phyloP scores from a whole-genome alignment of 805 yeast genomes.

The Metschnikowia arizonensis region DNA sequence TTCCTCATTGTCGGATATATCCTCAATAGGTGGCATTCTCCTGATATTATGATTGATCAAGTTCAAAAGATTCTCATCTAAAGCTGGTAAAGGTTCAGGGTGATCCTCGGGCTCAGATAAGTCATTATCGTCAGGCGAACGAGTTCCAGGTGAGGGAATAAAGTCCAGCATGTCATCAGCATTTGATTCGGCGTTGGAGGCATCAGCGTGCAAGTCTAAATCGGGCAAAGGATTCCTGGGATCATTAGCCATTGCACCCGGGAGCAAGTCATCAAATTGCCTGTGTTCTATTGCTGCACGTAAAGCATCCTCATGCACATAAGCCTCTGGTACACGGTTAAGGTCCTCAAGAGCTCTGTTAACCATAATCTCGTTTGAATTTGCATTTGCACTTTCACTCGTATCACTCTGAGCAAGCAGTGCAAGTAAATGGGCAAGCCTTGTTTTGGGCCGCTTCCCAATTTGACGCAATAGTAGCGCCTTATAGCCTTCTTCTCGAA shows the following conservation, averaged over 20 bases:
- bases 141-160: neutral
- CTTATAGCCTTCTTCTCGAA: slow-evolving; percentile 63
- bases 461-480: slow-evolving; percentile 55
- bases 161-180: neutral
- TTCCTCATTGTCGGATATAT: slow-evolving; percentile 12
- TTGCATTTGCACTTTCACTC: neutral
- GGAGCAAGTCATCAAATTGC: slow-evolving; percentile 9
- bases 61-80: neutral
- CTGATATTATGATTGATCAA: neutral
- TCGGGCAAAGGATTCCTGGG: neutral
- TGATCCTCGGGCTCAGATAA: neutral
- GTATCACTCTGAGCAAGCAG: slow-evolving; percentile 11
- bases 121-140: neutral
- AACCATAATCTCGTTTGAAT: slow-evolving; percentile 7
- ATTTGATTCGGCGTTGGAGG: neutral
- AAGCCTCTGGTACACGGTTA: slow-evolving; percentile 11
- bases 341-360: slow-evolving; percentile 17
- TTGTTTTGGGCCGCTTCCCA: slow-evolving; percentile 51
- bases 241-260: neutral
- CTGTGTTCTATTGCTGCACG: slow-evolving; percentile 15
- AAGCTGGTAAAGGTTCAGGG: neutral
- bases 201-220: neutral
- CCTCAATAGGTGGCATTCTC: neutral
- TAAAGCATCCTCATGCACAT: slow-evolving; percentile 8
- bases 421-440: slow-evolving; percentile 33